These are phyloP conservation scores for Ogataea henricii DNA, from an alignment of 805 yeast genomes.

Conservation along the genomic window DNA sequence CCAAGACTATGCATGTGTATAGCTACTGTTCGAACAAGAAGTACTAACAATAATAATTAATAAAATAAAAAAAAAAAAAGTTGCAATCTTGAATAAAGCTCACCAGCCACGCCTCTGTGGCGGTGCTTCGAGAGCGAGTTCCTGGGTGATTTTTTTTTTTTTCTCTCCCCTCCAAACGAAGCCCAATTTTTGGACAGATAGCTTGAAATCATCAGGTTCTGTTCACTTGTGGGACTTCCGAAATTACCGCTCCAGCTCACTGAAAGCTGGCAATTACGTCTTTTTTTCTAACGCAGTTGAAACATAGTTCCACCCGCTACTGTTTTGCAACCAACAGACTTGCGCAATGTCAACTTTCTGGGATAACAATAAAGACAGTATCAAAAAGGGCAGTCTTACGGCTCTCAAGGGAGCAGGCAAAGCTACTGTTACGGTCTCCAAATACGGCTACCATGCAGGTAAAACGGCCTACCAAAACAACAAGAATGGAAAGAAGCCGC, in stretches of 20 bases:
- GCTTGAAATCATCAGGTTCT: neutral
- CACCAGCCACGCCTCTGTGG: neutral
- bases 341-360: slow-evolving; percentile 36
- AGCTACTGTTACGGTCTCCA: slow-evolving; percentile 50
- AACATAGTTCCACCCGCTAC: too few species aligned
- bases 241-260: neutral
- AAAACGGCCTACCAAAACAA: slow-evolving; percentile 50
- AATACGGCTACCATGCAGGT: slow-evolving; percentile 49
- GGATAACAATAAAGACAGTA: slow-evolving; percentile 53
- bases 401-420: slow-evolving; percentile 52
- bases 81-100: neutral
- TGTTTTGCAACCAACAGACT: neutral
- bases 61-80: neutral
- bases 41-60: too few species aligned
- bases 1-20: too few species aligned
- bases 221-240: neutral
- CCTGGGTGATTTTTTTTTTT: too few species aligned
- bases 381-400: slow-evolving; percentile 51
- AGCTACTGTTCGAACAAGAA: too few species aligned
- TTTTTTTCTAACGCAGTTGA: too few species aligned
- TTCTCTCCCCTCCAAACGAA: too few species aligned
- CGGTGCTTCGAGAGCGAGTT: too few species aligned
- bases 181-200: neutral
- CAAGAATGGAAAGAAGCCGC: slow-evolving; percentile 28
- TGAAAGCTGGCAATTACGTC: too few species aligned